Percentiles rank a stretch among this genome's conserved stretches.
Evolutionary conservation across 208 protist species (phyloP).

Genomic region (Willaertia magna): DNA sequence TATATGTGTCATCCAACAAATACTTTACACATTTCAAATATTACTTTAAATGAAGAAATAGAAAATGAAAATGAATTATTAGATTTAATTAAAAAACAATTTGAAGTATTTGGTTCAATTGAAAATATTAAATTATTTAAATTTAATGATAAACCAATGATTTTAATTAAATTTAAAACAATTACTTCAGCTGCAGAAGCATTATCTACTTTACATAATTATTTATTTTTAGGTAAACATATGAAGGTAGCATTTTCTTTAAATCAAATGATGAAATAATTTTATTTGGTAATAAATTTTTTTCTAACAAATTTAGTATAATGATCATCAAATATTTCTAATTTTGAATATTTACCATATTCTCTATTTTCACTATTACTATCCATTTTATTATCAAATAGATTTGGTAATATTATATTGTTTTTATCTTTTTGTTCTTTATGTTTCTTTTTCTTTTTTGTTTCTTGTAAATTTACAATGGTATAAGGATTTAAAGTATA

Average conservation of each 20-base stretch:
- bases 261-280: not conserved
- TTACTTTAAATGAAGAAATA: not conserved
- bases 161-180: not conserved
- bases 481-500: not conserved
- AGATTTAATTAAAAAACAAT: not conserved
- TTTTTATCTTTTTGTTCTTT: too few relatives aligned
- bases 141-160: not conserved
- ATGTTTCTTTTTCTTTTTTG: too few relatives aligned
- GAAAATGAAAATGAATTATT: not conserved
- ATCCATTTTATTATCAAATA: too few relatives aligned
- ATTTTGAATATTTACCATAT: not conserved
- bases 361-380: too few relatives aligned
- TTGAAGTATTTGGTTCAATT: not conserved
- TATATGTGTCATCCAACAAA: not conserved
- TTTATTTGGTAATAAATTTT: not conserved
- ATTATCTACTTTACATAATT: not conserved
- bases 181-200: not conserved
- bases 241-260: not conserved
- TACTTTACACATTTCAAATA: slow-evolving; percentile 1
- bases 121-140: not conserved
- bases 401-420: too few relatives aligned
- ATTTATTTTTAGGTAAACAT: not conserved
- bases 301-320: not conserved
- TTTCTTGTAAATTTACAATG: not conserved
- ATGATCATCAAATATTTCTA: not conserved